A percentile compares a stretch with the other conserved stretches of the same genome.
These are phyloP conservation scores for Galerina marginata DNA, from an alignment of 768 basidiomycete species.

Conservation along the genomic window DNA sequence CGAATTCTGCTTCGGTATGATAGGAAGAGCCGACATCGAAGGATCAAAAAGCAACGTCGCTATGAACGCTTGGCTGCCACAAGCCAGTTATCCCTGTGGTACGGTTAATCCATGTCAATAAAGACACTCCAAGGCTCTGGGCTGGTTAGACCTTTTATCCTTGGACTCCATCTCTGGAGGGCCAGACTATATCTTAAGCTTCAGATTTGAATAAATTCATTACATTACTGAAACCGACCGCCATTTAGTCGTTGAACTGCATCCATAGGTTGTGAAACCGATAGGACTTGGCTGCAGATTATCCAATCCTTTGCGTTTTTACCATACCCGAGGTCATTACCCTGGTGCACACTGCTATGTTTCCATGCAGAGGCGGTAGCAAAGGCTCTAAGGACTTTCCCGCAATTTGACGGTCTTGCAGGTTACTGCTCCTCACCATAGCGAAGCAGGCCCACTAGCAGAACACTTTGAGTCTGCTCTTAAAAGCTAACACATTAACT, in stretches of 20 bases:
- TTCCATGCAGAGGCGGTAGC: conserved; percentile 18
- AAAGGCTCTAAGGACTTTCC: conserved; percentile 17
- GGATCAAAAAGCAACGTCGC: conserved; percentile 85
- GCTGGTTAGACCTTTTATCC: background rate
- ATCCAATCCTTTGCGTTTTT: conserved; percentile 17
- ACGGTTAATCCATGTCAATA: too few species aligned
- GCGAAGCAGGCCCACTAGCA: conserved; percentile 8
- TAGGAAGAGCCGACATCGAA: conserved; percentile 85
- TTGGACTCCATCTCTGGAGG: too few species aligned
- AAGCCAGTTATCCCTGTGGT: conserved; percentile 84
- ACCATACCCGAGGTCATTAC: conserved; percentile 18
- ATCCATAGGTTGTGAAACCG: conserved; percentile 6
- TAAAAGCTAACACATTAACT: conserved; percentile 52
- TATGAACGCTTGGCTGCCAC: conserved; percentile 86
- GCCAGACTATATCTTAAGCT: too few species aligned
- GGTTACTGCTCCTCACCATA: conserved; percentile 9
- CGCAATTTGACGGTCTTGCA: conserved; percentile 14
- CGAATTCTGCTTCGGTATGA: conserved; percentile 82
- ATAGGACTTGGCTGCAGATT: conserved; percentile 16
- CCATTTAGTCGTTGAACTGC: conserved; percentile 18
- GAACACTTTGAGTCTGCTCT: conserved; percentile 55
- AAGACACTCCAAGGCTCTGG: conserved; percentile 71
- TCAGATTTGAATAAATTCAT: too few species aligned
- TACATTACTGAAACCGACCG: conserved; percentile 8
- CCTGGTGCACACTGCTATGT: conserved; percentile 16